Evolutionary conservation across 75 land plant genomes (phyloP).

Genomic region (Chamaecyparis obtusa): DNA sequence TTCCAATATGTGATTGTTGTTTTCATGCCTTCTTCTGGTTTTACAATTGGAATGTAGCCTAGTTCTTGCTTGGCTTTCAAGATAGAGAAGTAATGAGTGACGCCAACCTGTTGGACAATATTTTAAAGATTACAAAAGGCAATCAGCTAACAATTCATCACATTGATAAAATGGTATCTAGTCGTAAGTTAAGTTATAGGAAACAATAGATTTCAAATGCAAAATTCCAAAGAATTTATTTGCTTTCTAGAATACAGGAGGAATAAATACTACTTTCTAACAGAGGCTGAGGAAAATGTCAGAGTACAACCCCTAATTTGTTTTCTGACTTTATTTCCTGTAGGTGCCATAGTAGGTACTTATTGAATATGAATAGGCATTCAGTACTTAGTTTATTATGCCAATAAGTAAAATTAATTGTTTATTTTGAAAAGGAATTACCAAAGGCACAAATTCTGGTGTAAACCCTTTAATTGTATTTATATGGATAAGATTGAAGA

Average conservation of each 20-base stretch:
- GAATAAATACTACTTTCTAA: not conserved
- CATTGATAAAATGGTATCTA: not conserved
- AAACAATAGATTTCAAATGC: not conserved
- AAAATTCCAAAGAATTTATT: not conserved
- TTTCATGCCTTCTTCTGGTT: conserved; percentile 69
- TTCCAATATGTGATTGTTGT: conserved; percentile 78
- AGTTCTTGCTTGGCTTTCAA: conserved; percentile 84
- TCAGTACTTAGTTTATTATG: too few species aligned
- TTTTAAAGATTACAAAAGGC: not conserved
- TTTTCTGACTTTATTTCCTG: not conserved
- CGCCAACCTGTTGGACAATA: conserved; percentile 64
- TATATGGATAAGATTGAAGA: not conserved
- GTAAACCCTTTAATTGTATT: not conserved
- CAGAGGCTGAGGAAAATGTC: not conserved
- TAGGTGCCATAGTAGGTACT: not conserved
- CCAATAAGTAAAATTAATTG: not conserved
- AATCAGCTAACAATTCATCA: not conserved
- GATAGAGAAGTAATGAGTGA: conserved; percentile 86
- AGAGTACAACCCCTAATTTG: not conserved
- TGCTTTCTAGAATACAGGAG: not conserved
- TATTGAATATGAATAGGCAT: not conserved
- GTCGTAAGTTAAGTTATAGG: not conserved
- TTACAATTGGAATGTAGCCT: conserved; percentile 80
- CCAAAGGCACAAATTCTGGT: not conserved
- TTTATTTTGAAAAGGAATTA: not conserved